Percentiles rank a stretch among this genome's conserved stretches.
Evolutionary conservation across 2,329 filamentous ascomycete species (phyloP).

Genomic region (Monosporascus sp.): DNA sequence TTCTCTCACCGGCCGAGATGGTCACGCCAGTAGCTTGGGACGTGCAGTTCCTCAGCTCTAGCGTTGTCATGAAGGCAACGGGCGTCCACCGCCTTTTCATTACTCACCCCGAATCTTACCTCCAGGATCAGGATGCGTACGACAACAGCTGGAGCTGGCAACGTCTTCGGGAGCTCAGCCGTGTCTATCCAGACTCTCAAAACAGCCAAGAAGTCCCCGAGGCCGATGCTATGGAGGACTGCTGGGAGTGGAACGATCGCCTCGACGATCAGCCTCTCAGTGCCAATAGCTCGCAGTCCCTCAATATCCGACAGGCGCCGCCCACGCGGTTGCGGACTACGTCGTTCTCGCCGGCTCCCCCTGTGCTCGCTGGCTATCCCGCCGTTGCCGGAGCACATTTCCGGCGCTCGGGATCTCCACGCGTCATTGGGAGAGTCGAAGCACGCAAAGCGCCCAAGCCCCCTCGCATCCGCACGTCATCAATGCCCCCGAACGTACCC

Average conservation of each 20-base stretch:
- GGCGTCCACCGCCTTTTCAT: slow-evolving; percentile 64
- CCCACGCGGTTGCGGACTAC: slow-evolving; percentile 32
- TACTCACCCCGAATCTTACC: slow-evolving; percentile 69
- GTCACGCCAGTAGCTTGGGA: slow-evolving; percentile 68
- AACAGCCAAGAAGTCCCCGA: slow-evolving; percentile 47
- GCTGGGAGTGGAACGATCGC: slow-evolving; percentile 62
- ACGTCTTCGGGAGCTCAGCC: slow-evolving; percentile 56
- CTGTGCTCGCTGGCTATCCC: slow-evolving; percentile 7
- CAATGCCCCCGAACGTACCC: slow-evolving; percentile 41
- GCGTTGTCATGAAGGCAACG: slow-evolving; percentile 67
- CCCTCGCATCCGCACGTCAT: slow-evolving; percentile 46
- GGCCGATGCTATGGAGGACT: slow-evolving; percentile 57
- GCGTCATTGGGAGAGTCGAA: slow-evolving; percentile 17
- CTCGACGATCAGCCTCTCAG: slow-evolving; percentile 53
- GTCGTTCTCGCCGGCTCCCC: slow-evolving; percentile 37
- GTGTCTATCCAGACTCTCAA: slow-evolving; percentile 45
- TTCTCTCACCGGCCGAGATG: slow-evolving; percentile 68
- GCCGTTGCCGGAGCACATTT: slow-evolving; percentile 32
- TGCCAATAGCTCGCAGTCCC: slow-evolving; percentile 33
- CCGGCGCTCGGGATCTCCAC: slow-evolving; percentile 7
- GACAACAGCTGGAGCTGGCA: slow-evolving; percentile 66
- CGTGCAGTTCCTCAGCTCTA: slow-evolving; percentile 62
- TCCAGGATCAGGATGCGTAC: slow-evolving; percentile 55
- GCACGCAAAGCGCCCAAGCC: slow-evolving; percentile 40
- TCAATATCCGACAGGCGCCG: slow-evolving; percentile 37